phyloP scores from a whole-genome alignment of 2,329 filamentous ascomycete species.

The Helotiales sp. region DNA sequence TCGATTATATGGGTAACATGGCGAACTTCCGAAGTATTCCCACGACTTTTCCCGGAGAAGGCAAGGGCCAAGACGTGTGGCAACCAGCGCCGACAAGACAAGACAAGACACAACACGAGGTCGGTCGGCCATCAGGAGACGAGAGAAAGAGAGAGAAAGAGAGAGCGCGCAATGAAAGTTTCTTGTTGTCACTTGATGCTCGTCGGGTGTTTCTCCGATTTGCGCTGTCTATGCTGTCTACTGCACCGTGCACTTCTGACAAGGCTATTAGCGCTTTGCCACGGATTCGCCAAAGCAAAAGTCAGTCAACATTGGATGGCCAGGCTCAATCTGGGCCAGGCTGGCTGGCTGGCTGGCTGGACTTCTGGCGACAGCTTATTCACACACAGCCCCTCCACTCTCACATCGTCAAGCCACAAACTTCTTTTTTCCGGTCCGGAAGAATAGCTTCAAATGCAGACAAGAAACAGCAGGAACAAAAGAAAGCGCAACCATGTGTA shows the following conservation, averaged over 20 bases:
- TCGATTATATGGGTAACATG: neutral
- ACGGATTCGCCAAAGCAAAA: constrained; percentile 13
- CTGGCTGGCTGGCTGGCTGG: neutral
- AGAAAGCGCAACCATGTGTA: constrained; percentile 1
- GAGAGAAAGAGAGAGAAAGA: neutral
- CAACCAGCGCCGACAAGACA: neutral
- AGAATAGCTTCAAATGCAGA: constrained; percentile 1
- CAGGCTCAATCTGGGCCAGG: too few relatives aligned
- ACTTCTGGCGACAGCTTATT: neutral
- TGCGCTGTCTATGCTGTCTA: neutral
- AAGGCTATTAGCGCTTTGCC: constrained; percentile 14
- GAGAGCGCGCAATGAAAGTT: neutral
- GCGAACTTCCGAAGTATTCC: neutral
- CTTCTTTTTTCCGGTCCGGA: neutral
- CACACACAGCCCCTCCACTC: neutral
- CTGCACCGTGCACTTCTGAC: neutral
- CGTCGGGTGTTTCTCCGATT: neutral
- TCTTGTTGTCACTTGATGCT: constrained; percentile 19
- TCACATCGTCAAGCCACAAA: neutral
- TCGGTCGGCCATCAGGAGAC: constrained; percentile 11
- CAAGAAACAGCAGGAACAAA: neutral
- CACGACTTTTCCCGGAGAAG: neutral
- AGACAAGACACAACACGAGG: neutral
- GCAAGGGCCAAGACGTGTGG: neutral
- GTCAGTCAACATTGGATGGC: too few relatives aligned